Evolutionary conservation across 2,329 filamentous ascomycete genomes (phyloP).

Genomic region (Penicillium sp.): DNA sequence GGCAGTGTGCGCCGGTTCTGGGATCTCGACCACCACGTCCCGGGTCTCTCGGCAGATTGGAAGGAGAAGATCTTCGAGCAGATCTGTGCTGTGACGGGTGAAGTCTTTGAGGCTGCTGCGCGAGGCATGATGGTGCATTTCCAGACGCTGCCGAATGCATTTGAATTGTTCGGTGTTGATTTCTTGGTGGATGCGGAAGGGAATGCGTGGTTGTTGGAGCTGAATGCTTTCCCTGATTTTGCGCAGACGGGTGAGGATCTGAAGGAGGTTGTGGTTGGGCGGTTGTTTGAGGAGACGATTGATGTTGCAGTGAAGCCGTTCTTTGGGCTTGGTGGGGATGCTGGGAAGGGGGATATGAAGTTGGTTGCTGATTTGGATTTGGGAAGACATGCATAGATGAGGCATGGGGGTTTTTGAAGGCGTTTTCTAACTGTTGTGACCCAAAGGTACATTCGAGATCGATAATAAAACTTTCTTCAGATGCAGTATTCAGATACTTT

Average conservation of each 20-base stretch:
- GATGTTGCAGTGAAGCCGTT: conserved; percentile 68
- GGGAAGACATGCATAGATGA: conserved; percentile 35
- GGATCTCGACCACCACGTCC: conserved; percentile 56
- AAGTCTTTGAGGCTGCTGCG: conserved; percentile 84
- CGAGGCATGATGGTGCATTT: conserved; percentile 86
- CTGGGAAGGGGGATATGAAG: conserved; percentile 35
- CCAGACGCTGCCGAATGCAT: conserved; percentile 82
- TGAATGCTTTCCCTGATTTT: conserved; percentile 97
- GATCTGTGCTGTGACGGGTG: conserved; percentile 72
- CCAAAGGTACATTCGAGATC: not conserved
- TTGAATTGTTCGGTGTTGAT: conserved; percentile 90
- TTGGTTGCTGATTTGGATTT: conserved; percentile 46
- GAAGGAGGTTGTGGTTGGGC: conserved; percentile 66
- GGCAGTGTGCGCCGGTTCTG: conserved; percentile 76
- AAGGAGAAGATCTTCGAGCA: conserved; percentile 69
- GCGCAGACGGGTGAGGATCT: conserved; percentile 81
- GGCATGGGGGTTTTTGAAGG: not conserved
- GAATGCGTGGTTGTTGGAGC: conserved; percentile 76
- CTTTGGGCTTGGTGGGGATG: conserved; percentile 52
- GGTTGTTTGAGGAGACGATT: conserved; percentile 75
- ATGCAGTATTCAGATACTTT: no score
- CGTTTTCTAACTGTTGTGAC: not conserved
- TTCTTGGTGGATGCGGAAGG: conserved; percentile 74
- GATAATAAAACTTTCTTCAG: no score
- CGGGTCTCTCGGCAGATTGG: conserved; percentile 43